Percentiles rank a stretch among this genome's conserved stretches.
These are phyloP conservation scores for Westerdykella sp. DNA, from an alignment of 2,329 filamentous ascomycete genomes.

Conservation along the genomic window DNA sequence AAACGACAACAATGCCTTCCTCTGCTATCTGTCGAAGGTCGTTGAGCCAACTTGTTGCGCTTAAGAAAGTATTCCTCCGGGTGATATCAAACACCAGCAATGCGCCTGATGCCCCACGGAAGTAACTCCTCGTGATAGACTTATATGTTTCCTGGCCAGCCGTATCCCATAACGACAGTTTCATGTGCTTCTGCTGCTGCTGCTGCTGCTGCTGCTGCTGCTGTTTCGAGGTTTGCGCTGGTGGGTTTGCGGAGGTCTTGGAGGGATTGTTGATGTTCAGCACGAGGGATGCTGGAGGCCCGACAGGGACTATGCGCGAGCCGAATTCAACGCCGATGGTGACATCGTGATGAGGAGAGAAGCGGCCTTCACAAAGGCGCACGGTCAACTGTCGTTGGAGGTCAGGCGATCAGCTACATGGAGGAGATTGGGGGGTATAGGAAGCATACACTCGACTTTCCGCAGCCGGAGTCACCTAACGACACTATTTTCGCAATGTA, in stretches of 20 bases:
- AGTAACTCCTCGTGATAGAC: conserved; percentile 89
- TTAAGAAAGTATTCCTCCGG: conserved; percentile 74
- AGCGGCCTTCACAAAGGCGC: conserved; percentile 92
- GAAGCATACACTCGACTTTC: conserved; percentile 67
- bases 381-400: conserved; percentile 62
- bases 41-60: conserved; percentile 87
- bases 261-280: conserved; percentile 50
- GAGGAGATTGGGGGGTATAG: neutral
- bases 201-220: conserved; percentile 29
- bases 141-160: conserved; percentile 98
- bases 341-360: conserved; percentile 90
- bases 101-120: conserved; percentile 70
- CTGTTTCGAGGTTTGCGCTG: conserved; percentile 15
- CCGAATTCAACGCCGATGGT: conserved; percentile 97
- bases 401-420: conserved; percentile 9
- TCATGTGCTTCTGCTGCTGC: conserved; percentile 69
- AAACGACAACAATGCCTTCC: conserved; percentile 85
- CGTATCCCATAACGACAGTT: conserved; percentile 90
- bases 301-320: conserved; percentile 84
- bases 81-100: conserved; percentile 95
- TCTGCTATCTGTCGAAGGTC: conserved; percentile 93
- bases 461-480: conserved; percentile 92
- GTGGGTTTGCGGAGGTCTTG: conserved; percentile 10
- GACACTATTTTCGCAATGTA: conserved; percentile 99
- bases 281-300: conserved; percentile 64